These are phyloP conservation scores for Conticribra guillardii DNA, from an alignment of 108 stramenopile genomes.

Conservation along the genomic window DNA sequence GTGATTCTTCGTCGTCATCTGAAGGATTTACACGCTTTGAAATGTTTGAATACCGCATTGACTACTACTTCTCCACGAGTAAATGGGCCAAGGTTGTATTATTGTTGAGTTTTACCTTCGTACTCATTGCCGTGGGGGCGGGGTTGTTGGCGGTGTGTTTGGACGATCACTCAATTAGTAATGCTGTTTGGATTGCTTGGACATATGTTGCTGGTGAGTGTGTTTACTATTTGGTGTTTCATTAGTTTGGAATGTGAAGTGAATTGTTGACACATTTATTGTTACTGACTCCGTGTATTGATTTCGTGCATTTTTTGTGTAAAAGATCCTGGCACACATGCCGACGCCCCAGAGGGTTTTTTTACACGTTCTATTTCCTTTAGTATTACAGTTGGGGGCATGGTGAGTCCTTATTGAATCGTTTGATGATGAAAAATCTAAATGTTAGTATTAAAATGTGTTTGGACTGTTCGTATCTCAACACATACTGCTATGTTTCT, in stretches of 20 bases:
- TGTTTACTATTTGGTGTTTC: too few species aligned
- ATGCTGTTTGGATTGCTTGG: slow-evolving; percentile 48
- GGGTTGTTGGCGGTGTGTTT: slow-evolving; percentile 10
- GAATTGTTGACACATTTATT: too few species aligned
- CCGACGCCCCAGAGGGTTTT: slow-evolving; percentile 27
- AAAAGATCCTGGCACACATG: slow-evolving; percentile 47
- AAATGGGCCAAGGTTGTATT: slow-evolving; percentile 38
- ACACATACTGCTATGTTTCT: too few species aligned
- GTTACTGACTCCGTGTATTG: background rate
- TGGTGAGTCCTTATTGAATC: too few species aligned
- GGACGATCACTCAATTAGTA: slow-evolving; percentile 13
- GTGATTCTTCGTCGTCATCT: too few species aligned
- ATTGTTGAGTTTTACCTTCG: slow-evolving; percentile 38
- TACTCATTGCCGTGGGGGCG: slow-evolving; percentile 35
- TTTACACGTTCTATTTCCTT: slow-evolving; percentile 43
- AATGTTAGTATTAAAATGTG: too few species aligned
- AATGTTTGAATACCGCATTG: slow-evolving; percentile 38
- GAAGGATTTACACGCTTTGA: slow-evolving; percentile 9
- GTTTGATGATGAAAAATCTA: too few species aligned
- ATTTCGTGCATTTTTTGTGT: background rate
- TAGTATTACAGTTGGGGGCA: slow-evolving; percentile 49
- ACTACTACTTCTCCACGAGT: slow-evolving; percentile 32
- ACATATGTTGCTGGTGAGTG: slow-evolving; percentile 45
- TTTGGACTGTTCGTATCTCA: too few species aligned
- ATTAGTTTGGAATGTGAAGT: too few species aligned